These are phyloP conservation scores for Bacidia rubella DNA, from an alignment of 495 filamentous ascomycete genomes.

Conservation along the genomic window DNA sequence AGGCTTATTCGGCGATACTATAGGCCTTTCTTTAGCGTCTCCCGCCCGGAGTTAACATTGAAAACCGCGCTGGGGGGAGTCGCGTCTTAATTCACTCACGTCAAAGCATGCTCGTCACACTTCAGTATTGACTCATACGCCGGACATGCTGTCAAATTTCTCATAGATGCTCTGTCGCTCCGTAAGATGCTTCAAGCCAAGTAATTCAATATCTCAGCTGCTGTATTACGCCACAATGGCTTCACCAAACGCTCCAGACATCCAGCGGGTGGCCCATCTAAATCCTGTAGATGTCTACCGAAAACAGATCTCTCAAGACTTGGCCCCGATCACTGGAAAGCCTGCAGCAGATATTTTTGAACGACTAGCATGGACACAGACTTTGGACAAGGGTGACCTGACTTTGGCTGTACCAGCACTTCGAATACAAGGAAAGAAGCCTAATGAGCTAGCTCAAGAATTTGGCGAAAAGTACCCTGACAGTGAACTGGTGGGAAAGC, in stretches of 20 bases:
- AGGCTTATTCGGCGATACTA: too few relatives aligned
- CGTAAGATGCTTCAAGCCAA: neutral
- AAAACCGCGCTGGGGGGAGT: too few relatives aligned
- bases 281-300: conserved; percentile 88
- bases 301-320: conserved; percentile 59
- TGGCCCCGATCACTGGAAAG: conserved; percentile 60
- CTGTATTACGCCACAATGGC: neutral
- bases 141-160: too few relatives aligned
- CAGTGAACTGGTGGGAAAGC: conserved; percentile 59
- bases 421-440: conserved; percentile 65
- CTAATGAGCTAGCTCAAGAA: conserved; percentile 54
- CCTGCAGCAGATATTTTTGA: conserved; percentile 64
- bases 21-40: too few relatives aligned
- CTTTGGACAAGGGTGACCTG: conserved; percentile 82
- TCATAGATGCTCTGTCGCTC: neutral
- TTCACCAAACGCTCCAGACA: neutral
- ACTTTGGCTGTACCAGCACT: conserved; percentile 66
- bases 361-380: conserved; percentile 66
- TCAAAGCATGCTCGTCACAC: too few relatives aligned
- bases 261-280: conserved; percentile 35
- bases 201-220: neutral
- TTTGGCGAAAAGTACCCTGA: conserved; percentile 68
- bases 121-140: too few relatives aligned
- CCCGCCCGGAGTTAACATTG: too few relatives aligned
- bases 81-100: too few relatives aligned